Conservation (phyloP, 176 grass and related monocot species). For the Phyllostachys edulis region DNA sequence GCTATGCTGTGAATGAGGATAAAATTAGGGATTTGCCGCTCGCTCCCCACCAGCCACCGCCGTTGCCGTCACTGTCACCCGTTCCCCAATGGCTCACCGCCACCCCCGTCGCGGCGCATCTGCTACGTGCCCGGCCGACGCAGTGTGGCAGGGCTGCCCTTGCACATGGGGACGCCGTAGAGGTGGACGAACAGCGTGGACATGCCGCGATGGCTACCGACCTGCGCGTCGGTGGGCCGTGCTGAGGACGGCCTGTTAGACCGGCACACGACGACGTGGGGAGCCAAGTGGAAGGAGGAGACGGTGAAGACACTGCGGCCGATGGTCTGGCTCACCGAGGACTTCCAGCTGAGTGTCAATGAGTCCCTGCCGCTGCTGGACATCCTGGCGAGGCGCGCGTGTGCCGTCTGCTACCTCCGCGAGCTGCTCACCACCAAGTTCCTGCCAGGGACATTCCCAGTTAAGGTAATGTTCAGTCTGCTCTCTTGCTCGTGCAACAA, state of each 20-base stretch:
- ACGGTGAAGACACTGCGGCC: slow-evolving; percentile 92
- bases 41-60: too few species aligned
- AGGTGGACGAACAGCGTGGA: slow-evolving; percentile 81
- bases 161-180: slow-evolving; percentile 45
- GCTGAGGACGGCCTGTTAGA: slow-evolving; percentile 44
- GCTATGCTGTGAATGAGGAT: too few species aligned
- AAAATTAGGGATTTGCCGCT: too few species aligned
- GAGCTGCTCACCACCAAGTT: slow-evolving; percentile 97
- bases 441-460: slow-evolving; percentile 82
- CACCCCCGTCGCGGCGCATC: slow-evolving; percentile 56
- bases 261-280: slow-evolving; percentile 22
- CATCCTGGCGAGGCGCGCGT: slow-evolving; percentile 79
- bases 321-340: slow-evolving; percentile 89
- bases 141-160: slow-evolving; percentile 40
- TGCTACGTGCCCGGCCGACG: slow-evolving; percentile 71
- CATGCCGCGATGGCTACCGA: slow-evolving; percentile 47
- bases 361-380: slow-evolving; percentile 91
- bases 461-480: slow-evolving; percentile 62
- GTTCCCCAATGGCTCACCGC: too few species aligned
- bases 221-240: slow-evolving; percentile 41
- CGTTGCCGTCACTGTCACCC: too few species aligned
- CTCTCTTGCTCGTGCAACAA: neutral
- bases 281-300: slow-evolving; percentile 90
- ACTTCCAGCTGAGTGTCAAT: slow-evolving; percentile 82
- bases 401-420: slow-evolving; percentile 78